Conservation (phyloP, 176 grass and related monocot genomes). For the Carex parvula region DNA sequence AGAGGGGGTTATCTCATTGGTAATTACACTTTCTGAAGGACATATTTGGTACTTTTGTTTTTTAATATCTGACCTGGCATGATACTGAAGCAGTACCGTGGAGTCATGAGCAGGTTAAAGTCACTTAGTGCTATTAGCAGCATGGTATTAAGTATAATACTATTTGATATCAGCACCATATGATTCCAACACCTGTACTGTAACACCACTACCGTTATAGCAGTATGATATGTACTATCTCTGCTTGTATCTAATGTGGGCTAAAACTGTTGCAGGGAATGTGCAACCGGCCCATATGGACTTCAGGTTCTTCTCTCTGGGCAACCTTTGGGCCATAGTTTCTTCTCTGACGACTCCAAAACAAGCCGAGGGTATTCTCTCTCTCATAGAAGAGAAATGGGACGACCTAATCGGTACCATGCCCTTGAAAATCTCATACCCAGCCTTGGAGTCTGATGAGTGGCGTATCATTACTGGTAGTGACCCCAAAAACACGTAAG, state of each 20-base stretch:
- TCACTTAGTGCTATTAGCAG: not conserved
- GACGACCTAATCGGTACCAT: conserved; percentile 42
- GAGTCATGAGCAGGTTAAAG: not conserved
- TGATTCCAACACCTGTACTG: not conserved
- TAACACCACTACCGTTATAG: not conserved
- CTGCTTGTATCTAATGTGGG: conserved; percentile 2
- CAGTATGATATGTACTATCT: not conserved
- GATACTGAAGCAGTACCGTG: not conserved
- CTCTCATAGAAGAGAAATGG: conserved; percentile 45
- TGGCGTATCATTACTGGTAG: conserved; percentile 48
- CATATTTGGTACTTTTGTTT: not conserved
- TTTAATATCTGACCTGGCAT: not conserved
- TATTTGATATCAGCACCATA: not conserved
- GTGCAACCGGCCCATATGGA: conserved; percentile 52
- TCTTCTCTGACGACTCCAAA: conserved; percentile 38
- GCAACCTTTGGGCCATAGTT: conserved; percentile 42
- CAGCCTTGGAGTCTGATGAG: conserved; percentile 42
- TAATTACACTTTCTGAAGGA: conserved; percentile 17
- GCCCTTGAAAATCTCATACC: conserved; percentile 47
- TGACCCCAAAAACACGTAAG: conserved; percentile 51
- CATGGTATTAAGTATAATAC: not conserved
- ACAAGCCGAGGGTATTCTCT: conserved; percentile 44
- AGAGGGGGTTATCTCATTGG: conserved; percentile 42
- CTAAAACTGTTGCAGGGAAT: conserved; percentile 25
- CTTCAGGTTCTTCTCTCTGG: conserved; percentile 47